A percentile compares a stretch with the other conserved stretches of the same genome.
Evolutionary conservation across 164 flowering plant species (phyloP).

Genomic region (Brasenia schreberi): DNA sequence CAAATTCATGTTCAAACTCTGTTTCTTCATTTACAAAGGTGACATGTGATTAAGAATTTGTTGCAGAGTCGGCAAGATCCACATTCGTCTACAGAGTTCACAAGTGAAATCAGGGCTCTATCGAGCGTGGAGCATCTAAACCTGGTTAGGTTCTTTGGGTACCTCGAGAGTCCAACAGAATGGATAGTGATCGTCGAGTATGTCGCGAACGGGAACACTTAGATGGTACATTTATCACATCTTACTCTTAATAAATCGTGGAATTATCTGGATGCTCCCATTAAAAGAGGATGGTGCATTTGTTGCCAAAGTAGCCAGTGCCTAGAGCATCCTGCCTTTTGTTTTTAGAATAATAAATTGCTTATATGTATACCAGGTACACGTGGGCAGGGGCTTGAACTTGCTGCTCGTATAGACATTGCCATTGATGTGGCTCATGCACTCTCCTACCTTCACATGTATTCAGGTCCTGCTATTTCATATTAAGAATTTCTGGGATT

Average conservation of each 20-base stretch:
- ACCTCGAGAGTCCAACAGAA: conserved; percentile 45
- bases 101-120: conserved; percentile 43
- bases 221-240: conserved; percentile 27
- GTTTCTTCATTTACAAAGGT: too few relatives aligned
- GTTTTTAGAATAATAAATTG: not conserved
- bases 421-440: conserved; percentile 96
- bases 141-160: conserved; percentile 56
- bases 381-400: conserved; percentile 49
- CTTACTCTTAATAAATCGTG: conserved; percentile 1
- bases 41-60: not conserved
- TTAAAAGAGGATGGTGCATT: conserved; percentile 1
- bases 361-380: not conserved
- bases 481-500: too few relatives aligned
- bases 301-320: too few relatives aligned
- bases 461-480: conserved; percentile 37
- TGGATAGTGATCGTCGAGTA: conserved; percentile 45
- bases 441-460: conserved; percentile 86
- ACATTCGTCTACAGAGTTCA: conserved; percentile 28
- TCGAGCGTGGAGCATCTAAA: conserved; percentile 62
- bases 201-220: conserved; percentile 67
- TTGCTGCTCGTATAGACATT: conserved; percentile 69
- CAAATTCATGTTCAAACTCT: too few relatives aligned
- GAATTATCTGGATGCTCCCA: not conserved
- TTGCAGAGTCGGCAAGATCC: conserved; percentile 32
- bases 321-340: not conserved